A percentile compares a stretch with the other conserved stretches of the same genome.
Conservation (phyloP, 306 rosid species). For the Coriaria nepalensis region DNA sequence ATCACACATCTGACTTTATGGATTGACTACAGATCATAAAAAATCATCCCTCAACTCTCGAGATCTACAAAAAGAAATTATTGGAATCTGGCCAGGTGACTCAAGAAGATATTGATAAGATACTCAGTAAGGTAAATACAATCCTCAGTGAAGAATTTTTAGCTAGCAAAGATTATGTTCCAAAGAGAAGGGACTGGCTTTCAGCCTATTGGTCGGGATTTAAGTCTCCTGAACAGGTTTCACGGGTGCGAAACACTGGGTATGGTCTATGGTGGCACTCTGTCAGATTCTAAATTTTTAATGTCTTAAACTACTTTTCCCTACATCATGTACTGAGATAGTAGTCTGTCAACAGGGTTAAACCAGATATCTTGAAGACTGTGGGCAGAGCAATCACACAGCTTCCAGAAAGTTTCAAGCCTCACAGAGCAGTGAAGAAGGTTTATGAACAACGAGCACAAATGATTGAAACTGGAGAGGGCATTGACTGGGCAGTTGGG, state of each 20-base stretch:
- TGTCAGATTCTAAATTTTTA: too few species aligned
- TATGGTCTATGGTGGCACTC: constrained; percentile 10
- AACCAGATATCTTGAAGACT: constrained; percentile 81
- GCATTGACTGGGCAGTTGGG: constrained; percentile 88
- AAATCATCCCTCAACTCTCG: constrained; percentile 74
- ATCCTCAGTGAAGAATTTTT: constrained; percentile 80
- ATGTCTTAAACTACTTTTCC: not conserved
- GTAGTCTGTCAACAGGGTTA: constrained; percentile 39
- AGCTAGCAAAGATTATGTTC: constrained; percentile 87
- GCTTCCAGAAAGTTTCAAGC: constrained; percentile 69
- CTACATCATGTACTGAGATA: constrained; percentile 11
- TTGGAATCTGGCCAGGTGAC: constrained; percentile 61
- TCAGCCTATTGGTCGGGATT: constrained; percentile 92
- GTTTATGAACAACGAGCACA: constrained; percentile 73
- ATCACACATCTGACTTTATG: constrained; percentile 12
- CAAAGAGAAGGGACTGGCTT: constrained; percentile 92
- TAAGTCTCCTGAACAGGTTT: constrained; percentile 93
- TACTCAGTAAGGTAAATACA: constrained; percentile 51
- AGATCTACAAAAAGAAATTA: constrained; percentile 72
- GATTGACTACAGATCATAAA: constrained; percentile 48
- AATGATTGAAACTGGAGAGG: constrained; percentile 92
- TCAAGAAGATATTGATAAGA: constrained; percentile 51
- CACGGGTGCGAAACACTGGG: constrained; percentile 92
- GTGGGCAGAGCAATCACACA: constrained; percentile 84
- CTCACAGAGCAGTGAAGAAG: constrained; percentile 86